Percentiles rank a stretch among this genome's conserved stretches.
Evolutionary conservation across 176 grass and related monocot genomes (phyloP).

Genomic region (Alopecurus myosuroides): DNA sequence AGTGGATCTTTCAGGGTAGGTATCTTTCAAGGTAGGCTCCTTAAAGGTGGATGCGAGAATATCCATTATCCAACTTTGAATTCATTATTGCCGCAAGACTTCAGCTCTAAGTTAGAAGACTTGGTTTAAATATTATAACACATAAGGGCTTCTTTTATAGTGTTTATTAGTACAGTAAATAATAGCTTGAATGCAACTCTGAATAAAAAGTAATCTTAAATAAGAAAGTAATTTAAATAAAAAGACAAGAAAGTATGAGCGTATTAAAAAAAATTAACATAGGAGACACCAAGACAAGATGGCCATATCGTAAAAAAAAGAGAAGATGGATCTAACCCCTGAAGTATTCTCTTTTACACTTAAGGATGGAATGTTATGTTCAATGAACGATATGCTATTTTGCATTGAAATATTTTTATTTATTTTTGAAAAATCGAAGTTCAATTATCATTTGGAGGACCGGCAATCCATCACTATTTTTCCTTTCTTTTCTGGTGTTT

Average conservation of each 20-base stretch:
- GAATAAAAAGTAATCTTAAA: not conserved
- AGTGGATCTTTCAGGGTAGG: conserved; percentile 15
- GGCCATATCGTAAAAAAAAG: no score
- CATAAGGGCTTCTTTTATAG: no score
- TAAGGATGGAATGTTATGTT: not conserved
- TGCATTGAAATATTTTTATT: not conserved
- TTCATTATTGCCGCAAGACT: not conserved
- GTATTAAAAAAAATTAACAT: not conserved
- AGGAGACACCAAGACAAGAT: no score
- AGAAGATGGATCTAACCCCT: not conserved
- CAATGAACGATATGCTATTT: not conserved
- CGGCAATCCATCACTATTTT: not conserved
- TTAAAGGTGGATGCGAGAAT: not conserved
- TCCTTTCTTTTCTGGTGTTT: not conserved
- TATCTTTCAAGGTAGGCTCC: not conserved
- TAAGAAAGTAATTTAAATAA: not conserved
- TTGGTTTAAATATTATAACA: not conserved
- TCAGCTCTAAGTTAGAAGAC: not conserved
- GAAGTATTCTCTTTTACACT: not conserved
- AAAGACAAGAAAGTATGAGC: not conserved
- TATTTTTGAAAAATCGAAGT: not conserved
- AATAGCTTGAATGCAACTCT: not conserved
- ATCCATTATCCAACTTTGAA: not conserved
- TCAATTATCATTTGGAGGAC: no score
- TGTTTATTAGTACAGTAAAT: not conserved